phyloP scores from a whole-genome alignment of 169 alveolate genomes.

The Plasmodium coatneyi region DNA sequence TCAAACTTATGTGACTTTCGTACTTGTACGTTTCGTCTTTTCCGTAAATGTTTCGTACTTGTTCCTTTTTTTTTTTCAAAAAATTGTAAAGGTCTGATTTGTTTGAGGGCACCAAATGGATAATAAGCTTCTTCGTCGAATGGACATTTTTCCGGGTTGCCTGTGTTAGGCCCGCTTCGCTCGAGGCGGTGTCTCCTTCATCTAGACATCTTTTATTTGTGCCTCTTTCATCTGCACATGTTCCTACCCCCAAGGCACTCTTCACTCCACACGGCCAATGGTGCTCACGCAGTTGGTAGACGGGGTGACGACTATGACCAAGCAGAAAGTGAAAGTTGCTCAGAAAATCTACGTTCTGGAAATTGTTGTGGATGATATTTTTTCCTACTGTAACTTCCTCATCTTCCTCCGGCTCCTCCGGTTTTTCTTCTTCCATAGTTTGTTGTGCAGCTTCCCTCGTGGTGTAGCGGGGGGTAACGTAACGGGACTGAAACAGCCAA shows the following conservation, averaged over 20 bases:
- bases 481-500: background rate
- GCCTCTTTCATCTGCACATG: background rate
- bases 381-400: constrained; percentile 33
- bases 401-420: constrained; percentile 36
- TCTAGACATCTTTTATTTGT: background rate
- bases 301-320: background rate
- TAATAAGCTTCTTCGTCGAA: constrained; percentile 16
- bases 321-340: background rate
- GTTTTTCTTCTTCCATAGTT: constrained; percentile 23
- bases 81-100: constrained; percentile 41
- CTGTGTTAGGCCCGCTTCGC: background rate
- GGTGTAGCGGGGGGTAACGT: background rate
- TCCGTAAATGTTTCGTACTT: constrained; percentile 42
- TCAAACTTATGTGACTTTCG: constrained; percentile 68
- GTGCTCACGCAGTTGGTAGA: background rate
- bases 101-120: constrained; percentile 63
- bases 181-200: background rate
- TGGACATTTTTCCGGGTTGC: background rate
- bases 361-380: constrained; percentile 46
- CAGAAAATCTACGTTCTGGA: constrained; percentile 25
- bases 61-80: constrained; percentile 36
- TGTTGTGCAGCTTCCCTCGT: background rate
- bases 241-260: background rate
- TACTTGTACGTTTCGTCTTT: constrained; percentile 60
- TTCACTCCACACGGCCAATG: background rate